Base-by-base conservation (phyloP, 805 yeast species). In the Sungouiella thailandica region DNA sequence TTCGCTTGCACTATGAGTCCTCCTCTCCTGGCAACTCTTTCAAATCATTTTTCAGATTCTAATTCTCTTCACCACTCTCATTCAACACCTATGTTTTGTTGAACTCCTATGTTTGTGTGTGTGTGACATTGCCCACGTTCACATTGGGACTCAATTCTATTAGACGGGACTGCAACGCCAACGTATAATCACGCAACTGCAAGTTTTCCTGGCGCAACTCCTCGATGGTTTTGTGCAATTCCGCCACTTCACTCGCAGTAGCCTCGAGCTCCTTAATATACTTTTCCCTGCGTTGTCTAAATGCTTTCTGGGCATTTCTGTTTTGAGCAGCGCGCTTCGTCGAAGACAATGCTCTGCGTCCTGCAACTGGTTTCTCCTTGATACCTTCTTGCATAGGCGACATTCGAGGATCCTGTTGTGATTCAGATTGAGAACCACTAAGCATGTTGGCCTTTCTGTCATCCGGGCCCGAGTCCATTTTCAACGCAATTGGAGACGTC, bases 311-410 rank as follows among this genome's bases (percentile, higher is more conserved):
- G 4, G 97, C 96, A 40, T 77, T 80, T 52, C 97, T 70, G 65
- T 89, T 89, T 60, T 89, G 97, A 7, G 82, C 88, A 2, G 96
- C 96, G 43, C 97, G 76, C 57, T 85, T 86, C 25, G 93, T 76
- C 36, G 70, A 72, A 15, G 79, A 70, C 27, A 81, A 61, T 2
- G n/a, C 8, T 5, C 31, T 28, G 4, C 31, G 25, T 2, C 22
- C 22, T 19, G 22, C 22, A 7, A 9, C 7, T 19, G 22, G 7
- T 9, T 19, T 19, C 22, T 19, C 22, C 22, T 19, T 19, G 7
- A 20, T 20, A 7, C 23, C 23, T 10, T 23, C 25, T 7, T 9
- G 25, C 7, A 23, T 23, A 7, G 9, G 8, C 22, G 9, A 19
- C 22, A 7, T 9, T 9, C 22, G 7, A 7, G 22, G 22, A 19